These are phyloP conservation scores for Gossypium ekmanianum DNA, from an alignment of 345 rosid genomes.

Conservation along the genomic window DNA sequence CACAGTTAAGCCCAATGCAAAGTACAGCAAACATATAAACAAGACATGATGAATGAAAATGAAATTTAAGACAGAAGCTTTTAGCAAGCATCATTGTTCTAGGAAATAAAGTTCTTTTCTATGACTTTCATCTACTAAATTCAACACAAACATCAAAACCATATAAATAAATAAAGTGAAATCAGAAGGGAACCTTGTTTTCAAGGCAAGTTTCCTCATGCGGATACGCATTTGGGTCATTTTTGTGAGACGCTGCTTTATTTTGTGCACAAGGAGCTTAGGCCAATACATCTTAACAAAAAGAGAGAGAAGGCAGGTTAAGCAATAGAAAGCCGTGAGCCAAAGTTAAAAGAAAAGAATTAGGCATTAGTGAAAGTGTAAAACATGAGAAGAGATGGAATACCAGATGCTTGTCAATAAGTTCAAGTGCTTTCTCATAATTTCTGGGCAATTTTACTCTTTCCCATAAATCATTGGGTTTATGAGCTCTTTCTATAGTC, in stretches of 20 bases:
- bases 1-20: neutral
- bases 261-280: slow-evolving; percentile 78
- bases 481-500: slow-evolving; percentile 96
- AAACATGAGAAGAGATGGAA: slow-evolving; percentile 5
- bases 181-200: slow-evolving; percentile 54
- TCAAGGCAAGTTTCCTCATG: slow-evolving; percentile 84
- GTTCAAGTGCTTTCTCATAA: slow-evolving; percentile 88
- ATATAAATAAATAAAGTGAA: neutral
- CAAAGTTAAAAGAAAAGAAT: neutral
- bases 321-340: neutral
- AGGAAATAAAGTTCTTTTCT: neutral
- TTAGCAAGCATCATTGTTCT: neutral
- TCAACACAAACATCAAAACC: neutral
- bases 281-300: slow-evolving; percentile 78
- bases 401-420: slow-evolving; percentile 91
- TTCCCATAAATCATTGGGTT: slow-evolving; percentile 87
- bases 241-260: slow-evolving; percentile 87
- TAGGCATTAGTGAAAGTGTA: neutral
- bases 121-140: neutral
- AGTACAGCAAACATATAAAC: neutral
- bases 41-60: neutral
- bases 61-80: neutral
- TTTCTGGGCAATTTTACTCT: slow-evolving; percentile 77
- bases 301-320: neutral
- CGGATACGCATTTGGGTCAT: slow-evolving; percentile 99